Evolutionary conservation across 805 yeast species (phyloP), one percentile per base, ranked within the genome.

Genomic region (Priceomyces castillae): DNA sequence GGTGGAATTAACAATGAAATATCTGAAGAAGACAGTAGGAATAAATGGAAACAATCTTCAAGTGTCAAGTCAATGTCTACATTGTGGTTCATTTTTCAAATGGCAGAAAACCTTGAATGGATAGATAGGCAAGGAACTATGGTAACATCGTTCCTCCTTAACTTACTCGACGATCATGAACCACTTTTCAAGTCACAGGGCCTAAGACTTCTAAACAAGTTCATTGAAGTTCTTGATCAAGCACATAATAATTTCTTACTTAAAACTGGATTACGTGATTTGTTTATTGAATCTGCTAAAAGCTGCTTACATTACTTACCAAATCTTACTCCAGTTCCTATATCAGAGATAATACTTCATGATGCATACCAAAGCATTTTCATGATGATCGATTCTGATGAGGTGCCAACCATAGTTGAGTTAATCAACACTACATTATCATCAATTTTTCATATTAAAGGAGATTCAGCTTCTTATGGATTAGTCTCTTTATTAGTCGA

Each of bases 101-200:
- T 42, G 1, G 31, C 28, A 33, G 36, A 30, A n/a, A 34, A n/a
- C 7, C 23, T 28, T 14, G 33, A 34, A 7, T 45, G 47, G 46
- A 46, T 49, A 9, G 46, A 42, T 2, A 17, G 40, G 2, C 40
- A 53, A 30, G 60, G 69, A 64, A 50, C 58, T 6, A n/a, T 56
- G 2, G 40, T 65, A 10, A 53, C 69, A 9, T 56, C 72, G 4
- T 66, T 65, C 37, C 50, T 63, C 3, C 54, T 69, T 15, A 66
- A 65, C 37, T 51, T 69, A 5, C 53, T 67, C 31, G 71, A 67
- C 43, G 69, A 67, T 44, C 58, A 62, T 36, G 63, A 61, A 19
- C 59, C 62, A 4, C 30, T 41, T 4, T 51, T 59, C 37, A 64
- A 68, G 42, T 46, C 53, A 1, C 63, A 61, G 39, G 65, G 59